Evolutionary conservation across 495 filamentous ascomycete species (phyloP).

Genomic region (Hypoxylon perforatum): DNA sequence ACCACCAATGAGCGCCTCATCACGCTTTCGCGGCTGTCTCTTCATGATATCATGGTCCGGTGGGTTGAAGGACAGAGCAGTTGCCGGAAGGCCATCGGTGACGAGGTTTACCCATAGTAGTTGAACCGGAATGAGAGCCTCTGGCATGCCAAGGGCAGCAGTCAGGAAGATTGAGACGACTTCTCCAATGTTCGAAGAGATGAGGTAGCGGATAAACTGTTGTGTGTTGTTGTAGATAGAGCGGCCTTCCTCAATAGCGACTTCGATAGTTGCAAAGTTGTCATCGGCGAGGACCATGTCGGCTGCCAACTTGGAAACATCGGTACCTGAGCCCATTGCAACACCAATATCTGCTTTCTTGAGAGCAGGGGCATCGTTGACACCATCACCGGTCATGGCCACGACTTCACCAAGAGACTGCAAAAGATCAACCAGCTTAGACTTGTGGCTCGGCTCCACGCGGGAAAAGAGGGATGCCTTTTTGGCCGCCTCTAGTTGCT

Average conservation of each 20-base stretch:
- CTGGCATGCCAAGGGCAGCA: slow-evolving; percentile 95
- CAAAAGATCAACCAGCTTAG: slow-evolving; percentile 93
- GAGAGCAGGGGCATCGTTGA: slow-evolving; percentile 97
- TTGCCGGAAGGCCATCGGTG: slow-evolving; percentile 96
- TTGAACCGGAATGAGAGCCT: slow-evolving; percentile 97
- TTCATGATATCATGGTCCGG: slow-evolving; percentile 97
- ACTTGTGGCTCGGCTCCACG: slow-evolving; percentile 96
- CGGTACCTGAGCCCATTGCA: slow-evolving; percentile 98
- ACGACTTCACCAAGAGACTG: slow-evolving; percentile 95
- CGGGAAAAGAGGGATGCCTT: slow-evolving; percentile 94
- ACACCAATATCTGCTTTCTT: slow-evolving; percentile 99
- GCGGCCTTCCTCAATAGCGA: slow-evolving; percentile 95
- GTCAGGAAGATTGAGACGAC: slow-evolving; percentile 99
- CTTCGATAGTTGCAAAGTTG: slow-evolving; percentile 98
- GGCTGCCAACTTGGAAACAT: slow-evolving; percentile 94
- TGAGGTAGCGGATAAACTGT: slow-evolving; percentile 99
- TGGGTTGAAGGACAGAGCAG: slow-evolving; percentile 96
- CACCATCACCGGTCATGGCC: slow-evolving; percentile 99
- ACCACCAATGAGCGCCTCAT: slow-evolving; percentile 89
- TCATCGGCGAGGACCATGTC: slow-evolving; percentile 99
- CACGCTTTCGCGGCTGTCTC: slow-evolving; percentile 87
- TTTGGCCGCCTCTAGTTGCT: slow-evolving; percentile 85
- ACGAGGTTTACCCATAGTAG: slow-evolving; percentile 99
- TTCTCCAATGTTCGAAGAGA: slow-evolving; percentile 99
- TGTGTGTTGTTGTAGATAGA: slow-evolving; percentile 99